Base-by-base conservation (phyloP, 345 rosid genomes). In the Cardamine resedifolia region DNA sequence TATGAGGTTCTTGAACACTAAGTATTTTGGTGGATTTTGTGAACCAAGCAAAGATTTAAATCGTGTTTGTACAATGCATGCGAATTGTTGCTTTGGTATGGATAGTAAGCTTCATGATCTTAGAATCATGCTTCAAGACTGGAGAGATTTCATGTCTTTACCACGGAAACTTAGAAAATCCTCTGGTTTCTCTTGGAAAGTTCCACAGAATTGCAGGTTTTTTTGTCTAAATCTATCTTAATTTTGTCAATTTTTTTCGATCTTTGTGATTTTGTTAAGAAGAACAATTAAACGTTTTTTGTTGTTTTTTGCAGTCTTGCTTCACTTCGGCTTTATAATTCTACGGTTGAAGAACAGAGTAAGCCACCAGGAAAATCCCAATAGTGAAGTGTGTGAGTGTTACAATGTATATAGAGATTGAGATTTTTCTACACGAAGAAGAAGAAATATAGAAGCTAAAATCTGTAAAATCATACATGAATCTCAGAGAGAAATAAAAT, bases 181-280 rank as follows among this genome's bases (percentile, higher is more conserved):
- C 55, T 67, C 79, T 7, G 38, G 65, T 23, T 77, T 82, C 49
- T 67, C 86, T 10, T 91, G 97, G 97, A 81, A 71, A 19, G 96
- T 89, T 50, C 97, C 97, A 2, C 81, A 84, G 30, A 89, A 89
- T 66, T 91, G 97, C 88, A 91, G 97, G 97, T 90, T 72, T 59
- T 59, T 21, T 39, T 1, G 2, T 30, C 5, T 20, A 11, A 49
- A 39, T 28, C 23, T 14, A 16, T 67, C 21, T 48, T 11, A n/a
- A 12, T 14, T n/a, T 58, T 23, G 1, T 53, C 19, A n/a, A 21
- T 51, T 49, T 11, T 15, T 23, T 34, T 6, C 8, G 16, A 16
- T 45, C 14, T 56, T 34, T 75, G 19, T 0, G 15, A n/a, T 39
- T 39, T 39, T 57, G 63, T 8, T 31, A 36, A 16, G 62, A 77